These are phyloP conservation scores for Lentinula sp. DNA, from an alignment of 768 basidiomycete species.

Conservation along the genomic window DNA sequence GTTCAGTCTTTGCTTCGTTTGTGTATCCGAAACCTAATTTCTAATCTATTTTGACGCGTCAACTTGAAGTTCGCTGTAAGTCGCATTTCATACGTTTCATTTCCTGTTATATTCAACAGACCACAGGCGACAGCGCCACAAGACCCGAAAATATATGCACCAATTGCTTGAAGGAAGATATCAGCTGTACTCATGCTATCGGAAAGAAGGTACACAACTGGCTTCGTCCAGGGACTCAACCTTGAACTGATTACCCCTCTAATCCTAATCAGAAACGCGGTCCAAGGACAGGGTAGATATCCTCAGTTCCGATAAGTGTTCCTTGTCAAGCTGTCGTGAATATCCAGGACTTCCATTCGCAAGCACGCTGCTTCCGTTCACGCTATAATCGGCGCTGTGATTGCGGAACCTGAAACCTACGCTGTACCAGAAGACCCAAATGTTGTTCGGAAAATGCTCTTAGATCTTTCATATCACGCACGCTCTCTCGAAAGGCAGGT, in stretches of 20 bases:
- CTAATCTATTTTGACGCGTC: background rate
- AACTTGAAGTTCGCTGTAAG: background rate
- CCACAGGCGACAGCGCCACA: conserved; percentile 35
- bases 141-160: conserved; percentile 30
- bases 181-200: conserved; percentile 33
- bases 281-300: conserved; percentile 26
- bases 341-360: background rate
- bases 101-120: too few species aligned
- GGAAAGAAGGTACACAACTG: conserved; percentile 27
- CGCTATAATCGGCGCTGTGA: background rate
- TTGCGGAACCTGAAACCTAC: conserved; percentile 2
- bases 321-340: background rate
- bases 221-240: background rate
- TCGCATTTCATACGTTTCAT: background rate
- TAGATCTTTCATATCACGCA: conserved; percentile 16
- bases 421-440: background rate
- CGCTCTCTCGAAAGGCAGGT: conserved; percentile 4
- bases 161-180: conserved; percentile 27
- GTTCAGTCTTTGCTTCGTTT: background rate
- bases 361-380: background rate
- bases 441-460: background rate
- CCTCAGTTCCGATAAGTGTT: too few species aligned
- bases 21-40: background rate
- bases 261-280: conserved; percentile 30
- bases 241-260: background rate